These are phyloP conservation scores for Serendipita sp. DNA, from an alignment of 768 basidiomycete species.

Conservation along the genomic window DNA sequence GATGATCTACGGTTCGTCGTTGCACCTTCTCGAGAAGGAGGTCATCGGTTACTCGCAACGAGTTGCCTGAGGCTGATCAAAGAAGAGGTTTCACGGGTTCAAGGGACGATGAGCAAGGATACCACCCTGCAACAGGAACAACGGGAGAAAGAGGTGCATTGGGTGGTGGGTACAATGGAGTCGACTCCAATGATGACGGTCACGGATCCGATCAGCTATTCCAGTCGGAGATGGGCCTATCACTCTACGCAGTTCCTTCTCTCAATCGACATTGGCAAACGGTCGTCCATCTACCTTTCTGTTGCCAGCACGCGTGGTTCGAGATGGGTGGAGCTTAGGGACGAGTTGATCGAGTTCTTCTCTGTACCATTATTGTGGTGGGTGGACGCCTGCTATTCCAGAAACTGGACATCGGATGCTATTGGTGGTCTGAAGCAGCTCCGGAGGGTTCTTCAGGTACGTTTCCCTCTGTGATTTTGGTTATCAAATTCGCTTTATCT, in stretches of 20 bases:
- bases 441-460: not conserved
- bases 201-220: not conserved
- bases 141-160: too few relatives aligned
- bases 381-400: not conserved
- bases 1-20: constrained; percentile 4
- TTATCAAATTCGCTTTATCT: not conserved
- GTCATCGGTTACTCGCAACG: not conserved
- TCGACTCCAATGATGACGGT: not conserved
- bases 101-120: too few relatives aligned
- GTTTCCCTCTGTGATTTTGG: not conserved
- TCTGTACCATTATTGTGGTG: not conserved
- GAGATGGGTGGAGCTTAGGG: not conserved
- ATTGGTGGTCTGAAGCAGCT: not conserved
- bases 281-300: not conserved
- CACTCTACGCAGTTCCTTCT: not conserved
- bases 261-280: not conserved
- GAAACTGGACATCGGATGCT: not conserved
- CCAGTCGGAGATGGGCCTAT: not conserved
- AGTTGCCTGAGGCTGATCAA: not conserved
- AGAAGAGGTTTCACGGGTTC: too few relatives aligned
- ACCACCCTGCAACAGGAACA: too few relatives aligned
- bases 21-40: not conserved
- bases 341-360: not conserved
- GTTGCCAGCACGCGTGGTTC: not conserved
- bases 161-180: not conserved